Percentiles rank a stretch among this genome's conserved stretches.
Evolutionary conservation across 2,329 filamentous ascomycete species (phyloP).

Genomic region (Coniochaeta sp.): DNA sequence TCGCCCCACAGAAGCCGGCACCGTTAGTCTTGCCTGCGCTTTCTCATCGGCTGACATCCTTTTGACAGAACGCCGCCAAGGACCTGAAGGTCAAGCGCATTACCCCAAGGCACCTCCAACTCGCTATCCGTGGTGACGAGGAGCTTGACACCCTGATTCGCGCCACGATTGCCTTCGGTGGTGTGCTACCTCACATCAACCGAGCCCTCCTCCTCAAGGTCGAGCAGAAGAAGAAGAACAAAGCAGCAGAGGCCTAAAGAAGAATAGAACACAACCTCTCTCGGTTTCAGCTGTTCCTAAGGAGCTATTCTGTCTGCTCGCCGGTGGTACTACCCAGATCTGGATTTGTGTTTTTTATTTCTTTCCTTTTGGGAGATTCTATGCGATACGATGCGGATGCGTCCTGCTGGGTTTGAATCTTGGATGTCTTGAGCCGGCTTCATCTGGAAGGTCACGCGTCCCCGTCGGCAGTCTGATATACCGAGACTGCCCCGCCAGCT

Average conservation of each 20-base stretch:
- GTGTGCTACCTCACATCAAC: conserved; percentile 98
- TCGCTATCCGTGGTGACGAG: conserved; percentile 97
- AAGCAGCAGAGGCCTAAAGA: conserved; percentile 24
- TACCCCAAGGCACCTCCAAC: conserved; percentile 92
- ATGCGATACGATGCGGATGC: neutral
- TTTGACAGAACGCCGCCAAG: conserved; percentile 79
- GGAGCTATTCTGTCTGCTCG: neutral
- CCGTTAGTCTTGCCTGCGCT: conserved; percentile 5
- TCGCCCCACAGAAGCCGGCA: neutral
- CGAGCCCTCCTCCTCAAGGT: conserved; percentile 66
- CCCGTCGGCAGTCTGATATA: neutral
- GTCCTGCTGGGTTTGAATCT: neutral
- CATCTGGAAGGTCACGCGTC: neutral
- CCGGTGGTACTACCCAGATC: neutral
- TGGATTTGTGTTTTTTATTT: neutral
- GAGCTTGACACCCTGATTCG: conserved; percentile 96
- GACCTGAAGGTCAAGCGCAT: conserved; percentile 99
- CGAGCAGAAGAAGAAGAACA: conserved; percentile 32
- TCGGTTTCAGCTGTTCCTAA: neutral
- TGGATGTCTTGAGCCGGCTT: neutral
- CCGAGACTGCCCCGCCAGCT: neutral
- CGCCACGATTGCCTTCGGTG: conserved; percentile 95
- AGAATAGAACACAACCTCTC: too few species aligned
- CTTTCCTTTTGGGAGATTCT: neutral
- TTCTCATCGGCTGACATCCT: neutral